A percentile compares a stretch with the other conserved stretches of the same genome.
These are phyloP conservation scores for Trichoderma gracile DNA, from an alignment of 2,329 filamentous ascomycete genomes.

Conservation along the genomic window DNA sequence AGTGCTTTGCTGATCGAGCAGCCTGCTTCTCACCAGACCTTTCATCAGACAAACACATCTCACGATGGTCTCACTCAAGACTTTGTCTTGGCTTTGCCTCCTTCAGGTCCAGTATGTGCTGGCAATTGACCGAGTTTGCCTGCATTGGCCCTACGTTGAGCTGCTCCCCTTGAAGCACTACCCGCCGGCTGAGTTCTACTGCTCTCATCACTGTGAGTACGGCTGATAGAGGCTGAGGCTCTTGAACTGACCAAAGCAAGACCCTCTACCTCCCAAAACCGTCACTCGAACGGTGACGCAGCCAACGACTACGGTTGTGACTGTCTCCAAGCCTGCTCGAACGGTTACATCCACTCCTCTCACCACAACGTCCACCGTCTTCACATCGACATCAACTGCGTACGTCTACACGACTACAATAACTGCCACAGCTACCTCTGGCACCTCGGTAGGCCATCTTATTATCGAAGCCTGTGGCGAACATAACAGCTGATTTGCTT, in stretches of 20 bases:
- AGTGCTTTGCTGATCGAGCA: not conserved
- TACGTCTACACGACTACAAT: slow-evolving; percentile 9
- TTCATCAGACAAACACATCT: not conserved
- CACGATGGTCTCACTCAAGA: slow-evolving; percentile 3
- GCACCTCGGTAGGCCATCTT: not conserved
- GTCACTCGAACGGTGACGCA: slow-evolving; percentile 7
- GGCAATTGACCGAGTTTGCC: not conserved
- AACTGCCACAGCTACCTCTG: slow-evolving; percentile 6
- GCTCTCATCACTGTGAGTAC: slow-evolving; percentile 11
- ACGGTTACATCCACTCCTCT: not conserved
- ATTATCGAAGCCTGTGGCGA: too few relatives aligned
- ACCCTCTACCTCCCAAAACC: slow-evolving; percentile 2
- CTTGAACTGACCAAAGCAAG: not conserved
- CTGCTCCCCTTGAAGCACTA: slow-evolving; percentile 6
- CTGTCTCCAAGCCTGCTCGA: not conserved
- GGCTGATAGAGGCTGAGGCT: not conserved
- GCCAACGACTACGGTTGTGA: slow-evolving; percentile 12
- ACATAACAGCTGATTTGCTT: not conserved
- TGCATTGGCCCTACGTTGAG: not conserved
- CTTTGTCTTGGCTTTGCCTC: not conserved
- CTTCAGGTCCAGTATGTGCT: not conserved
- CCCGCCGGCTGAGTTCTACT: slow-evolving; percentile 11
- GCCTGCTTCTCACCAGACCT: not conserved
- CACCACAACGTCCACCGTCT: not conserved
- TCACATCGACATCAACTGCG: slow-evolving; percentile 4